A percentile compares a stretch with the other conserved stretches of the same genome.
phyloP scores from a whole-genome alignment of 495 filamentous ascomycete species.

The Talaromyces wortmannii region DNA sequence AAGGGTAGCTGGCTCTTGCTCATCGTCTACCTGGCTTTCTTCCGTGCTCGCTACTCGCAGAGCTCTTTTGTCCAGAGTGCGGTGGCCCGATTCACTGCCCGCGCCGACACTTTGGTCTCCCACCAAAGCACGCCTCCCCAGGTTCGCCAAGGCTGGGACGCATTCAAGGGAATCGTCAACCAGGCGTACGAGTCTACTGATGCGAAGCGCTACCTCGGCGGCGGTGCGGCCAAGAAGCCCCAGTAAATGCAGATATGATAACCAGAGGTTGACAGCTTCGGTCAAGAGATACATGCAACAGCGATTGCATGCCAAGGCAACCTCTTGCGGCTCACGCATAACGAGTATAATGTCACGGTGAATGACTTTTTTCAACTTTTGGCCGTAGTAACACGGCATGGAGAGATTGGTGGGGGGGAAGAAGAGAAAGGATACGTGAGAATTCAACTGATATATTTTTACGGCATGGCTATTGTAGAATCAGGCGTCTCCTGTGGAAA shows the following conservation, averaged over 20 bases:
- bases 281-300: neutral
- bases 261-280: neutral
- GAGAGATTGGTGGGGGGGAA: too few relatives aligned
- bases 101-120: constrained; percentile 72
- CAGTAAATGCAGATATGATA: constrained; percentile 24
- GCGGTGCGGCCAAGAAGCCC: constrained; percentile 51
- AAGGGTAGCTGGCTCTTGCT: constrained; percentile 87
- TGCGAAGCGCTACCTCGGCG: constrained; percentile 57
- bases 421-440: too few relatives aligned
- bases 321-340: neutral
- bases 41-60: constrained; percentile 84
- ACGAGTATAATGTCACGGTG: neutral
- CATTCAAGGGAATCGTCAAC: constrained; percentile 63
- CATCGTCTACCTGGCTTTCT: constrained; percentile 80
- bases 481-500: neutral
- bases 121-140: constrained; percentile 82
- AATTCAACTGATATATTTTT: neutral
- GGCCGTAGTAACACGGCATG: too few relatives aligned
- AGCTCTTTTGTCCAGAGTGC: constrained; percentile 84
- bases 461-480: neutral
- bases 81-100: constrained; percentile 62
- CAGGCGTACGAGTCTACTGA: constrained; percentile 78
- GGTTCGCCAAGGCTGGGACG: constrained; percentile 77
- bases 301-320: neutral
- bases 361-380: neutral